Evolutionary conservation across 139 green algal genomes (phyloP), one percentile per base, ranked within the genome.

Genomic region (Chlamydomonas incerta): DNA sequence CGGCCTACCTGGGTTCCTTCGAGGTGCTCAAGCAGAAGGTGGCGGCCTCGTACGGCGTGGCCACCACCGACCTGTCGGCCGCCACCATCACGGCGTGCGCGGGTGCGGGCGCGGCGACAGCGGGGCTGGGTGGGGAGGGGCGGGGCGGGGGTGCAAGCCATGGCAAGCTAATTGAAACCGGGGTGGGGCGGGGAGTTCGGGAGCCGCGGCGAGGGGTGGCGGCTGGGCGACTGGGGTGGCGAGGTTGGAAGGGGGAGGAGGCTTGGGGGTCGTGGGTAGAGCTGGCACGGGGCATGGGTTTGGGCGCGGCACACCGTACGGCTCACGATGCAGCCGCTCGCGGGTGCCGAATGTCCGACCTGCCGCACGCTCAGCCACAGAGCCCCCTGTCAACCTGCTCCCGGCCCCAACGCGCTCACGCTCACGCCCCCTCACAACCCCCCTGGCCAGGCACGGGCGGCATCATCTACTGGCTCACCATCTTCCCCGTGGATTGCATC

Each of bases 1-100:
- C 96, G 4, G 87, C 98, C n/a, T 98, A 98, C 93, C 92, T 99
- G 55, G 97, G 97, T 21, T 95, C 93, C 50, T 99, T 99, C 73
- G 96, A 99, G 87, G 94, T 97, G 66, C 63, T 98, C 41, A 99
- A 99, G 91, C 67, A 81, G 66, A 35, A 75, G 82, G 85, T 85
- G 34, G 77, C 75, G 52, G 31, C 29, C 29, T 63, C 34, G 3
- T 80, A 87, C 68, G 80, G 84, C 68, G 81, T 60, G 68, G 81
- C 62, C 21, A 67, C 72, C 28, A 74, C 82, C 5, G 82, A 81
- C 6, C 82, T 87, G n/a, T 87, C 72, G 41, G 72, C 62, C 13
- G 58, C 31, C 2, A 31, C 60, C 58, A 83, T 82, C 72, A 83
- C 72, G 8, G 80, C 80, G 28, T 86, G 80, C 67, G 80, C 80